These are phyloP conservation scores for Thelonectria rubi DNA, from an alignment of 2,329 filamentous ascomycete species.

Conservation along the genomic window DNA sequence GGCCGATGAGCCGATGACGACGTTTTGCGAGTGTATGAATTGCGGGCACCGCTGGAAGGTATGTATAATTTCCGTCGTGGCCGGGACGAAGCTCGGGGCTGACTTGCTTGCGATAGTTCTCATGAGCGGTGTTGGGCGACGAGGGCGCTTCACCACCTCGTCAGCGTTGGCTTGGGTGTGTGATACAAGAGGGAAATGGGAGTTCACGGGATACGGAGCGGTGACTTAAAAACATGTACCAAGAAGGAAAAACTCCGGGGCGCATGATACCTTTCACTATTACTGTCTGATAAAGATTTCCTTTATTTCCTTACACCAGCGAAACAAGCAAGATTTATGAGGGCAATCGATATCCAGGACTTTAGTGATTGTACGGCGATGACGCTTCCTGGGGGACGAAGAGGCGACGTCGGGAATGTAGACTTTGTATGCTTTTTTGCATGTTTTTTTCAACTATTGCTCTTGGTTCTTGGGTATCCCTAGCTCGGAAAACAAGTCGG, in stretches of 20 bases:
- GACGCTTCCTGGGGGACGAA: slow-evolving; percentile 8
- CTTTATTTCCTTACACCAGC: slow-evolving; percentile 11
- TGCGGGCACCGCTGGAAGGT: slow-evolving; percentile 80
- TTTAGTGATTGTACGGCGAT: slow-evolving; percentile 10
- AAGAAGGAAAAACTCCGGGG: slow-evolving; percentile 36
- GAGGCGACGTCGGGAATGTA: background rate
- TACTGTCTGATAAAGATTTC: slow-evolving; percentile 23
- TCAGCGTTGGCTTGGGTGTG: slow-evolving; percentile 24
- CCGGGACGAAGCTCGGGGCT: slow-evolving; percentile 5
- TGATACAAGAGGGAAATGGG: slow-evolving; percentile 31
- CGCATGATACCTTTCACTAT: slow-evolving; percentile 35
- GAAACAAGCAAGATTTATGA: background rate
- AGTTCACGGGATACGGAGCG: slow-evolving; percentile 39
- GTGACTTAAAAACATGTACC: slow-evolving; percentile 38
- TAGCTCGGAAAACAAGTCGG: slow-evolving; percentile 61
- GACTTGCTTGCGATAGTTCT: slow-evolving; percentile 34
- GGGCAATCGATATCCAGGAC: background rate
- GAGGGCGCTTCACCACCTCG: slow-evolving; percentile 35
- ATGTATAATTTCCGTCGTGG: slow-evolving; percentile 41
- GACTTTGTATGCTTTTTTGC: slow-evolving; percentile 9
- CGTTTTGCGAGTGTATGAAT: slow-evolving; percentile 76
- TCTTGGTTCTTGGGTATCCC: slow-evolving; percentile 49
- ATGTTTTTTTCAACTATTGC: slow-evolving; percentile 14
- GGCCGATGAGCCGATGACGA: slow-evolving; percentile 93
- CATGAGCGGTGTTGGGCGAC: slow-evolving; percentile 28